Evolutionary conservation across 768 basidiomycete genomes (phyloP), one percentile per base, ranked within the genome.

Genomic region (Suillus placidus): DNA sequence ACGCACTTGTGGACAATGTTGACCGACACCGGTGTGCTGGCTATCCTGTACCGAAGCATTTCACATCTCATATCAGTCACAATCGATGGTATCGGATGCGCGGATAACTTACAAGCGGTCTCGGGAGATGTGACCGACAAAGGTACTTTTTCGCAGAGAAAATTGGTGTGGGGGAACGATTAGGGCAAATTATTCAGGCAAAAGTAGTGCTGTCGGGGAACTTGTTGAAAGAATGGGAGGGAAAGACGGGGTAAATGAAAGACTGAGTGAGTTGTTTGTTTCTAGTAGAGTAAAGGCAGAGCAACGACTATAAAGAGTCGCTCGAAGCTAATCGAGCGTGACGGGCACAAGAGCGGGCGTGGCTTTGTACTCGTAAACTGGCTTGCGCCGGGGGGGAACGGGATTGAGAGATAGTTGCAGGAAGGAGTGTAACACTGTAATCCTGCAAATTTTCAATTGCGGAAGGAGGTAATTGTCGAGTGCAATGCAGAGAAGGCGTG

Each of bases 321-420:
- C 83, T 84, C 83, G 83, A 83, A 85, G 72, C 79, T 76, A 86
- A 86, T 82, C 83, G 84, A 84, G 82, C 77, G 76, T 70, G 77
- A 67, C 72, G 68, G 69, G 70, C 57, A 66, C 70, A 67, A 69
- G 71, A 71, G 68, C 69, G 69, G 70, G 66, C 66, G 68, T 64
- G 70, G 69, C 73, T 67, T 69, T 68, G 74, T 64, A 71, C 74
- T 71, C 71, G 66, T 64, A 71, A 74, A 67, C 68, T 62, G 71
- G 72, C 65, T 68, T 66, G 68, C 64, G 72, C 68, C 69, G 69
- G 68, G 66, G 64, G 40, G 67, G 63, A 62, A 61, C 69, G 47
- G 67, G 69, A 68, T 70, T 64, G 66, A 47, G 56, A 23, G 64
- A 26, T 43, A 56, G 52, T 63, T 64, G 52, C 52, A 64, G 47